phyloP scores from a whole-genome alignment of 495 filamentous ascomycete species.

The Penicillium flavigenum region DNA sequence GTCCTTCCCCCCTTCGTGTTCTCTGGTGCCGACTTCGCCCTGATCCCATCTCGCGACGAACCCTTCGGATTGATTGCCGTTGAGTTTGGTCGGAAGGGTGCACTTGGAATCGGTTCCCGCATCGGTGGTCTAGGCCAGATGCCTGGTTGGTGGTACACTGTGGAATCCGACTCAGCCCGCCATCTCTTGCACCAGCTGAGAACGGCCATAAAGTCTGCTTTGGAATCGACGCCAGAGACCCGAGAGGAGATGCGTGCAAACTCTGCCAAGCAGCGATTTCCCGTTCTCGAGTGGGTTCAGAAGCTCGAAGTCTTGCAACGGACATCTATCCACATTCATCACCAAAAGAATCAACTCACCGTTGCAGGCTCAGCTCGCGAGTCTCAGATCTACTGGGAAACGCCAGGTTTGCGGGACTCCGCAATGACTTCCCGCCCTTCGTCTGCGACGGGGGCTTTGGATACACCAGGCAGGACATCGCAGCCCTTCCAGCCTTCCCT shows the following conservation, averaged over 20 bases:
- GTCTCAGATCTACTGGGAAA: conserved; percentile 13
- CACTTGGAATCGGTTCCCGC: conserved; percentile 62
- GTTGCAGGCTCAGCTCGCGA: conserved; percentile 6
- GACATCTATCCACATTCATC: conserved; percentile 34
- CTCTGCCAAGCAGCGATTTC: conserved; percentile 66
- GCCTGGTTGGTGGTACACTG: conserved; percentile 71
- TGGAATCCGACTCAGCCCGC: conserved; percentile 31
- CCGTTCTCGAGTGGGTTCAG: conserved; percentile 58
- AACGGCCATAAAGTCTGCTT: conserved; percentile 56
- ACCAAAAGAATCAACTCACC: conserved; percentile 21
- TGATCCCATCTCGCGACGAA: conserved; percentile 70
- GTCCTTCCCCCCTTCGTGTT: conserved; percentile 67
- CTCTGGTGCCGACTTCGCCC: conserved; percentile 69
- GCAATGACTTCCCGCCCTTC: conserved; percentile 4
- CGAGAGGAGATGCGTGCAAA: conserved; percentile 63
- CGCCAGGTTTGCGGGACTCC: conserved; percentile 1
- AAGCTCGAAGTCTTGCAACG: conserved; percentile 52
- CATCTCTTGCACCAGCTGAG: conserved; percentile 66
- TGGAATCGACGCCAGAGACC: conserved; percentile 52
- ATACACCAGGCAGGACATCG: conserved; percentile 5
- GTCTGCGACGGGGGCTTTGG: conserved; percentile 8
- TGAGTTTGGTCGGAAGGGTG: conserved; percentile 71
- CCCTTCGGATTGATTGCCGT: conserved; percentile 73
- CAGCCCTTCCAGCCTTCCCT: conserved; percentile 20
- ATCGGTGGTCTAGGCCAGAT: conserved; percentile 63